Percentiles rank a stretch among this genome's conserved stretches.
These are phyloP conservation scores for Alloascoidea hylecoeti DNA, from an alignment of 805 yeast genomes.

Conservation along the genomic window DNA sequence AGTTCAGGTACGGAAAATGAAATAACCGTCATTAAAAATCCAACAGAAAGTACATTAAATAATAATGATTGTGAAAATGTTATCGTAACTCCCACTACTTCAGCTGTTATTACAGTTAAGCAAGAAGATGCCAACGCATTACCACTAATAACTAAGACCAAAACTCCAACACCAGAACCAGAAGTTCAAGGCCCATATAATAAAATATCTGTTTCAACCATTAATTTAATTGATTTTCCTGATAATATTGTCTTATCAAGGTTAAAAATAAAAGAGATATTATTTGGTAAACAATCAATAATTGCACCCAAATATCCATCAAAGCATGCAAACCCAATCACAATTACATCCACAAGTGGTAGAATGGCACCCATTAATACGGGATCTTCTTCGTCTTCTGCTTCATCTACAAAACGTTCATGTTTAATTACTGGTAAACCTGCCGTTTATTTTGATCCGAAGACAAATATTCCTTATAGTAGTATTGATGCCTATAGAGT, in stretches of 20 bases:
- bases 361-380: constrained; percentile 6
- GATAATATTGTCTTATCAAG: not conserved
- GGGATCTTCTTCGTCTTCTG: not conserved
- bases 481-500: constrained; percentile 70
- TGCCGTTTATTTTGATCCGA: constrained; percentile 80
- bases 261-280: constrained; percentile 12
- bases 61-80: too few relatives aligned
- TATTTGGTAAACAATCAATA: constrained; percentile 44
- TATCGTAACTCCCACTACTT: too few relatives aligned
- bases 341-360: not conserved
- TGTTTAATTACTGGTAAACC: constrained; percentile 69
- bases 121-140: too few relatives aligned
- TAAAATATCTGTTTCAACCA: not conserved
- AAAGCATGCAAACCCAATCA: not conserved
- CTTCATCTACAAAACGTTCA: constrained; percentile 53
- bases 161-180: not conserved
- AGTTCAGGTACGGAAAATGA: too few relatives aligned
- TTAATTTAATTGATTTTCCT: constrained; percentile 1
- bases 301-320: not conserved
- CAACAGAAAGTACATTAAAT: too few relatives aligned
- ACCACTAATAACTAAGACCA: too few relatives aligned
- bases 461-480: constrained; percentile 74
- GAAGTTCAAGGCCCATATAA: constrained; percentile 1
- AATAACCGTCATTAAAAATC: too few relatives aligned
- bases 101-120: too few relatives aligned